Evolutionary conservation across 176 grass and related monocot species (phyloP).

Genomic region (Oryza brachyantha): DNA sequence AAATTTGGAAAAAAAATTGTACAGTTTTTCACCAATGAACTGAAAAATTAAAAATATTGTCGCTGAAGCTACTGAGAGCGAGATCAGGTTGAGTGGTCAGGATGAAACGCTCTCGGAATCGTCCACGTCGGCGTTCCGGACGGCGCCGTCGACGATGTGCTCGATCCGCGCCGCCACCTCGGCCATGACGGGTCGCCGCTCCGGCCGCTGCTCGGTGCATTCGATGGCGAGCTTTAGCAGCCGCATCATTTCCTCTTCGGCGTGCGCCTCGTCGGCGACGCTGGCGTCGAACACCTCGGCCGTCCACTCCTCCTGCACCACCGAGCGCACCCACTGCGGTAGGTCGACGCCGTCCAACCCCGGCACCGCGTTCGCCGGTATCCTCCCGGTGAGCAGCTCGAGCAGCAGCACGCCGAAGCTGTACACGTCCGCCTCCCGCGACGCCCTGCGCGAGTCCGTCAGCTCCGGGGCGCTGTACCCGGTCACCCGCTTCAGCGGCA

Average conservation of each 20-base stretch:
- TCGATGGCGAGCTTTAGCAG: constrained; percentile 57
- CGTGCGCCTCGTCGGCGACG: constrained; percentile 41
- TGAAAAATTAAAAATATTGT: not conserved
- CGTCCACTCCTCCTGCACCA: constrained; percentile 65
- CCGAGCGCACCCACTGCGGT: constrained; percentile 66
- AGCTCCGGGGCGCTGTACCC: constrained; percentile 70
- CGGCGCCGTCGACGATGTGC: constrained; percentile 31
- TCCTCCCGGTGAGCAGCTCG: constrained; percentile 63
- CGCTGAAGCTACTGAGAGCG: not conserved
- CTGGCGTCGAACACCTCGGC: constrained; percentile 70
- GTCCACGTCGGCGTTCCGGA: constrained; percentile 21
- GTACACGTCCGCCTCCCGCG: constrained; percentile 75
- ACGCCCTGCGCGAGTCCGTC: constrained; percentile 28
- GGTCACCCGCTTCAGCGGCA: constrained; percentile 33
- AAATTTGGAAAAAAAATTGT: not conserved
- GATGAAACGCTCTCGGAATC: constrained; percentile 43
- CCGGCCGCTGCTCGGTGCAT: constrained; percentile 42
- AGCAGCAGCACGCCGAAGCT: constrained; percentile 76
- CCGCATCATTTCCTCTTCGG: constrained; percentile 58
- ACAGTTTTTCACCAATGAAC: not conserved
- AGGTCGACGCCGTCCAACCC: constrained; percentile 54
- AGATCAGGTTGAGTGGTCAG: not conserved
- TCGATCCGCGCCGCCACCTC: constrained; percentile 54
- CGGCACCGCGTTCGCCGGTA: constrained; percentile 38
- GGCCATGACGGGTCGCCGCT: constrained; percentile 43